Base-by-base conservation (phyloP, 2,329 filamentous ascomycete species). In the Aspergillus nomiae region DNA sequence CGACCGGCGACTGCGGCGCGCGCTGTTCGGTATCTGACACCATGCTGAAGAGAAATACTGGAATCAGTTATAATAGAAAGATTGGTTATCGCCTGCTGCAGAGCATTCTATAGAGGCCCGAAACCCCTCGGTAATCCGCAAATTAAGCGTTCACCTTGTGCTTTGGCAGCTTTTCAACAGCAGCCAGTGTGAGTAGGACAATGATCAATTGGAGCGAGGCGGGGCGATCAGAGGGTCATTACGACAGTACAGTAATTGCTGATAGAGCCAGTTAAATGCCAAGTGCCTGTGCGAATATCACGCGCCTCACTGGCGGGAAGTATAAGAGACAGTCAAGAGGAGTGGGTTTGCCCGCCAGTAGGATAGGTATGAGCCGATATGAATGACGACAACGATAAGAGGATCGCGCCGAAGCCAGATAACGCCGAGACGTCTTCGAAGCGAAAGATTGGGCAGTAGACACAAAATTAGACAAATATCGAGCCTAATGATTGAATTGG, bases 191-290 rank as follows among this genome's bases (percentile, higher is more conserved):
- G 50, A 59, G 54, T 51, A 46, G 54, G 26, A 54, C 45, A 30
- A 57, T 54, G 60, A 53, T 30, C 50, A 53, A 51, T 34, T 26
- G 28, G 45, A 14, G 32, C 41, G 30, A 63, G 21, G 58, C 46
- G 65, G 63, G 64, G 46, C 32, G 51, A 34, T 63, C 28, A 41
- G 24, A 53, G 19, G 54, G 41, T 46, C 63, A 68, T 69, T 59
- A 64, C 63, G 65, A 63, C 56, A 43, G 38, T n/a, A 38, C 21
- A 41, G 58, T 41, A 59, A 53, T 63, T 26, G 30, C 14, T 43
- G 28, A 30, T 62, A 10, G 48, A 56, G 45, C 59, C 45, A 54
- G 32, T 65, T 38, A 67, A 55, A 38, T 43, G 38, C 55, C 50
- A 28, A 41, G 43, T 16, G 55, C 28, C 60, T 50, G 56, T 48